Conservation (phyloP, 177 flowering plant species). For the Vitis hybrid region DNA sequence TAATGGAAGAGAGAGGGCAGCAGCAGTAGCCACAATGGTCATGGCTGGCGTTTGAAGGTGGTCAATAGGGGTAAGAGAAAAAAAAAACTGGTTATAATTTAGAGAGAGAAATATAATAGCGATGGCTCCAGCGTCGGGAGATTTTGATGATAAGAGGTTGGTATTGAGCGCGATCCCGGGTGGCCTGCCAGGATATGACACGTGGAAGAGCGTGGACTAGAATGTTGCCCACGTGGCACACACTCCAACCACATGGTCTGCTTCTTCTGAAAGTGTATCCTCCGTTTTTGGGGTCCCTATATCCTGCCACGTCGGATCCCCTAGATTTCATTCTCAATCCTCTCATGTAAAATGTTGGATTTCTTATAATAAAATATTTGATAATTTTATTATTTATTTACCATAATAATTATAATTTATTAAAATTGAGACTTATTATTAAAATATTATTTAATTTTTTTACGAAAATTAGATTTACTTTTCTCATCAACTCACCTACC, state of each 20-base stretch:
- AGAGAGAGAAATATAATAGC: conserved; percentile 18
- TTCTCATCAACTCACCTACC: no score
- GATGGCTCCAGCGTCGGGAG: neutral
- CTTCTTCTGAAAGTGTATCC: neutral
- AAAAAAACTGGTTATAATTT: neutral
- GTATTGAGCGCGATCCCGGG: conserved; percentile 57
- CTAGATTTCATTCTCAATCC: no score
- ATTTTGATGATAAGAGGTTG: conserved; percentile 74
- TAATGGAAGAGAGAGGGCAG: conserved; percentile 69
- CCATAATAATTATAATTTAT: no score
- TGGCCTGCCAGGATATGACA: conserved; percentile 56
- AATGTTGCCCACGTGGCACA: conserved; percentile 41
- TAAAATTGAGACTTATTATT: no score
- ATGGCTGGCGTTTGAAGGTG: conserved; percentile 37
- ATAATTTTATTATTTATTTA: neutral
- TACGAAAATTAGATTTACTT: no score
- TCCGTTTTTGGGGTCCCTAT: conserved; percentile 13
- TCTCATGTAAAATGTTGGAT: neutral
- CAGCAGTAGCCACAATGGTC: conserved; percentile 60
- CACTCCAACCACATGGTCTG: conserved; percentile 47
- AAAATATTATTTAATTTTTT: no score
- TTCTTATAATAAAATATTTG: neutral
- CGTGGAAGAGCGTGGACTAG: conserved; percentile 45
- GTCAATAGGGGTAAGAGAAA: conserved; percentile 6
- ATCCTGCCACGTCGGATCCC: neutral